These are phyloP conservation scores for Phanerochaete sordida DNA, from an alignment of 768 basidiomycete genomes.

Conservation along the genomic window DNA sequence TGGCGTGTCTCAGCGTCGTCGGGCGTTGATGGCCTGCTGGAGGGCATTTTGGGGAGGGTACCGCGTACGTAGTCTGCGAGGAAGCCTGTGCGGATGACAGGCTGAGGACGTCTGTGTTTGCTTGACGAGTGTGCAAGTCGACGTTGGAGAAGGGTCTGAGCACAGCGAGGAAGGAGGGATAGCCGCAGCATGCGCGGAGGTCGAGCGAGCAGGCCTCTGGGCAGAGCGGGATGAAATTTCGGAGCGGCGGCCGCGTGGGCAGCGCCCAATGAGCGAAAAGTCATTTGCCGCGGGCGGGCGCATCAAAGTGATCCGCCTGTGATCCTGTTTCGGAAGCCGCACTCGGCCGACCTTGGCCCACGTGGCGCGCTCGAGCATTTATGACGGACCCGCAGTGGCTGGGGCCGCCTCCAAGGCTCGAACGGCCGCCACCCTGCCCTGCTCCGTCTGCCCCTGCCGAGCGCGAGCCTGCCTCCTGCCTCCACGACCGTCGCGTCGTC, in stretches of 20 bases:
- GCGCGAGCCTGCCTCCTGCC: neutral
- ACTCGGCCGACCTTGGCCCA: neutral
- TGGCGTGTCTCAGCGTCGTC: conserved; percentile 13
- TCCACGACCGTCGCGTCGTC: neutral
- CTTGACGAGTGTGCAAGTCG: neutral
- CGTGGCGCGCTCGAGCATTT: neutral
- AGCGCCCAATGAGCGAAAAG: neutral
- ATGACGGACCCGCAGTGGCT: neutral
- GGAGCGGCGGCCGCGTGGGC: neutral
- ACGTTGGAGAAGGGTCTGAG: too few relatives aligned
- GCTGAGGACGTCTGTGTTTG: neutral
- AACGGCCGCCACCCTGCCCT: neutral
- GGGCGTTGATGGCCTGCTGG: neutral
- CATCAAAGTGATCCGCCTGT: neutral
- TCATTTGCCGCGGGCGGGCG: neutral
- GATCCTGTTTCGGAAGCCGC: neutral
- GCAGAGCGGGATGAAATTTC: neutral
- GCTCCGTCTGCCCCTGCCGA: neutral
- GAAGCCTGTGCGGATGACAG: neutral
- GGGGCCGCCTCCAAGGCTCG: neutral
- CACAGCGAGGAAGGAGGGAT: neutral
- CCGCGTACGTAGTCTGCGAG: neutral
- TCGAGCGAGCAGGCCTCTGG: neutral
- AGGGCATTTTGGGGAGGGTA: neutral
- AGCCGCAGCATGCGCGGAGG: neutral